Evolutionary conservation across 345 rosid genomes (phyloP).

Genomic region (Rhizophora mangle): DNA sequence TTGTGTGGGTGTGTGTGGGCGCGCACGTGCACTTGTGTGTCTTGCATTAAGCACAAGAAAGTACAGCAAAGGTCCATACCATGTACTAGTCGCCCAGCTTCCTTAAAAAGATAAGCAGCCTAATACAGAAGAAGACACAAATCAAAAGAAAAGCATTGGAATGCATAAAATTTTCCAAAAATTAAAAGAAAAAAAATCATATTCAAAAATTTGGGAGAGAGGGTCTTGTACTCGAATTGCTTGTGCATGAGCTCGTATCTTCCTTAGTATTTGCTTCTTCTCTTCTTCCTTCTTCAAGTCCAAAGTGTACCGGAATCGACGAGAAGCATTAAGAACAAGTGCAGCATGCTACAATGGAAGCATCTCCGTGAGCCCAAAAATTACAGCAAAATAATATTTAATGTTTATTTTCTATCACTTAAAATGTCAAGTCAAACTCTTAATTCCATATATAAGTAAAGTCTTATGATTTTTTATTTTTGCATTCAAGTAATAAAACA

Average conservation of each 20-base stretch:
- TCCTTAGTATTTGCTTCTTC: slow-evolving; percentile 58
- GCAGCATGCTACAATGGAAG: slow-evolving; percentile 68
- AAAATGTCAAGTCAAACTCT: no score
- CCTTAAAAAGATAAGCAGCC: slow-evolving; percentile 33
- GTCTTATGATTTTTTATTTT: no score
- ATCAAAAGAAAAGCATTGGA: neutral
- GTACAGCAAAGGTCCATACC: slow-evolving; percentile 9
- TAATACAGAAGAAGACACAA: slow-evolving; percentile 7
- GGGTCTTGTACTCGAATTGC: slow-evolving; percentile 55
- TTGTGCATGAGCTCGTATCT: slow-evolving; percentile 96
- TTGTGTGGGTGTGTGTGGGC: neutral
- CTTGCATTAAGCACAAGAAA: neutral
- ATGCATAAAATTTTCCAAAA: neutral
- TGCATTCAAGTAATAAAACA: no score
- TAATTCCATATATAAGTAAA: no score
- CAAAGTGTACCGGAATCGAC: slow-evolving; percentile 93
- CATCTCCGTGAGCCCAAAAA: no score
- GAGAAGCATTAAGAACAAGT: slow-evolving; percentile 89
- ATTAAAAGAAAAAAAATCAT: neutral
- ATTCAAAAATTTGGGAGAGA: neutral
- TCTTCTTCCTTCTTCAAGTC: slow-evolving; percentile 90
- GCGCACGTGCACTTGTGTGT: no score
- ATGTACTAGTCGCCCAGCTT: slow-evolving; percentile 19
- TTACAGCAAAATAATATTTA: no score
- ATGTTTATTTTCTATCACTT: no score